A percentile compares a stretch with the other conserved stretches of the same genome.
Conservation (phyloP, 495 filamentous ascomycete species). For the Xylaria venustula region DNA sequence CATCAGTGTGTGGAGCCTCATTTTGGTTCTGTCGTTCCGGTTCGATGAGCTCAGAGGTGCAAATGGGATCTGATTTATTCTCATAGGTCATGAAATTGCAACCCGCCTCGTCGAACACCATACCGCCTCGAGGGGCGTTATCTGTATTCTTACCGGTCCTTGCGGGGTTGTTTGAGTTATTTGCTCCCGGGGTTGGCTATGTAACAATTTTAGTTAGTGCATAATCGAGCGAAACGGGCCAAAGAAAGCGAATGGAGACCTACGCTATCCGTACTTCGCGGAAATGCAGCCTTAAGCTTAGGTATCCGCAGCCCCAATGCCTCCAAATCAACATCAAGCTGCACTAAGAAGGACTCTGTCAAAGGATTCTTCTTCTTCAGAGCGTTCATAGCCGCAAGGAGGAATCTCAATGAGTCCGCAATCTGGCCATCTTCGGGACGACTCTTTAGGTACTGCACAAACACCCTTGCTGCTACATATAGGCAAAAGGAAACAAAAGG, state of each 20-base stretch:
- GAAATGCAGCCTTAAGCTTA: slow-evolving; percentile 50
- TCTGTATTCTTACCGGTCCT: not conserved
- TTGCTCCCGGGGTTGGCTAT: slow-evolving; percentile 2
- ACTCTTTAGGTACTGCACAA: slow-evolving; percentile 91
- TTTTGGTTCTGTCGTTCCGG: slow-evolving; percentile 17
- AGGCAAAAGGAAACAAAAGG: slow-evolving; percentile 95
- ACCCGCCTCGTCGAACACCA: slow-evolving; percentile 8
- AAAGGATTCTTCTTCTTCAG: slow-evolving; percentile 86
- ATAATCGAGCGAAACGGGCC: not conserved
- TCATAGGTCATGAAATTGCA: slow-evolving; percentile 19
- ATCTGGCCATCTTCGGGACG: slow-evolving; percentile 81
- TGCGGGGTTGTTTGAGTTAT: not conserved
- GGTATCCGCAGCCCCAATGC: slow-evolving; percentile 55
- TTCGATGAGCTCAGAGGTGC: slow-evolving; percentile 1
- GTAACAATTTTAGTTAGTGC: not conserved
- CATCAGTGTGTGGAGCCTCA: not conserved
- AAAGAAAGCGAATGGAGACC: slow-evolving; percentile 16
- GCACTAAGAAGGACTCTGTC: slow-evolving; percentile 91
- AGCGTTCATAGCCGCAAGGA: slow-evolving; percentile 84
- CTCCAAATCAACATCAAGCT: slow-evolving; percentile 89
- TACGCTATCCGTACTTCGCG: slow-evolving; percentile 50
- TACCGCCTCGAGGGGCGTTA: not conserved
- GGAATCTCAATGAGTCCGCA: slow-evolving; percentile 80
- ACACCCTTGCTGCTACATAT: slow-evolving; percentile 91
- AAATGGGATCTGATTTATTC: not conserved